phyloP scores from a whole-genome alignment of 176 grass and related monocot species.

The Hordeum vulgare region MorexV3_pseudomolecules_assembly NC_058522.1:473100357-473100856 shows the following conservation, averaged over 20 bases:
- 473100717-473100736: neutral
- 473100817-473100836: too few relatives aligned
- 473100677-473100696: constrained; percentile 34
- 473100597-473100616: constrained; percentile 33
- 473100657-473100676: neutral
- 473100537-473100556: constrained; percentile 54
- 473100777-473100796: neutral
- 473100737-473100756: neutral
- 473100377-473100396: constrained; percentile 89
- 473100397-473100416: constrained; percentile 26
- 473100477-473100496: constrained; percentile 51
- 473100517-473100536: constrained; percentile 42
- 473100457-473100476: constrained; percentile 37
- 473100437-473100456: constrained; percentile 48
- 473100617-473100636: constrained; percentile 28
- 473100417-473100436: constrained; percentile 34
- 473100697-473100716: constrained; percentile 12
- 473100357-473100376: constrained; percentile 73
- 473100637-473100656: constrained; percentile 8
- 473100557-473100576: neutral
- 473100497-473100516: constrained; percentile 26
- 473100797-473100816: neutral
- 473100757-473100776: neutral
- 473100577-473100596: constrained; percentile 32
- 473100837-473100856: too few relatives aligned